These are phyloP conservation scores for Aspergillus versicolor DNA, from an alignment of 2,329 filamentous ascomycete species.

Conservation along the genomic window DNA sequence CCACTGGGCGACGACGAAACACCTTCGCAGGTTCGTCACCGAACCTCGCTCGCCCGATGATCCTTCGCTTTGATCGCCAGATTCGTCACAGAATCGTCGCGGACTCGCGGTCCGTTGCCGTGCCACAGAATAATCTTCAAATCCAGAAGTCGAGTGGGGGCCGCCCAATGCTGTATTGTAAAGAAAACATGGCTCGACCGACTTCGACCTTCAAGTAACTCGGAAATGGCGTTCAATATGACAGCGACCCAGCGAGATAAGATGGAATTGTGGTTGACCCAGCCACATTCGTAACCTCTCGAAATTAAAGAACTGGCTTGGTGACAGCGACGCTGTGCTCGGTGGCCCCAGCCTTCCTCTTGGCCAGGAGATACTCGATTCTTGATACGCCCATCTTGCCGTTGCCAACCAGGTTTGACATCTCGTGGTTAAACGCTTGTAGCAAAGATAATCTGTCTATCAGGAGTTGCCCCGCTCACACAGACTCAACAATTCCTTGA, in stretches of 20 bases:
- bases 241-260: background rate
- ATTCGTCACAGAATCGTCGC: background rate
- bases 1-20: background rate
- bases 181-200: background rate
- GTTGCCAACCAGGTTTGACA: conserved; percentile 8
- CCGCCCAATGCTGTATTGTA: background rate
- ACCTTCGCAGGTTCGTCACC: background rate
- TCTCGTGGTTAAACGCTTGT: conserved; percentile 8
- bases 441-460: background rate
- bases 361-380: background rate
- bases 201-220: background rate
- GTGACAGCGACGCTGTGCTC: background rate
- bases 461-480: background rate
- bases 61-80: background rate
- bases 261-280: background rate
- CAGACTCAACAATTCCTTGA: background rate
- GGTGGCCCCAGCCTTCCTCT: background rate
- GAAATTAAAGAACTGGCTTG: background rate
- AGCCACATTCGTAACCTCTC: background rate
- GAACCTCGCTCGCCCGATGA: background rate
- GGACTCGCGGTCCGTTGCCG: too few relatives aligned
- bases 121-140: background rate
- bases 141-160: background rate
- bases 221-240: background rate
- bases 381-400: background rate